A percentile compares a stretch with the other conserved stretches of the same genome.
Conservation (phyloP, 164 flowering plant species). For the Aristolochia californica region DNA sequence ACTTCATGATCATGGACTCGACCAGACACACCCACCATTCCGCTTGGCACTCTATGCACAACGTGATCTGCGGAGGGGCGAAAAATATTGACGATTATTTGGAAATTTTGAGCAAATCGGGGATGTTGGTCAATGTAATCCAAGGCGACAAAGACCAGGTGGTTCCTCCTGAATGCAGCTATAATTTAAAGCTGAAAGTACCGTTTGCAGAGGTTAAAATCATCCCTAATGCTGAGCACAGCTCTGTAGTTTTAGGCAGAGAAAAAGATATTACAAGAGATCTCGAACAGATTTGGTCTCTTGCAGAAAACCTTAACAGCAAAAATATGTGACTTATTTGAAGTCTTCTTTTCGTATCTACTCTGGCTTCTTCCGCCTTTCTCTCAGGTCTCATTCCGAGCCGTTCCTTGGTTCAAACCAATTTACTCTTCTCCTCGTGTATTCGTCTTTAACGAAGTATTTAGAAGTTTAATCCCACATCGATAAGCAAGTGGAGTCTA, state of each 20-base stretch:
- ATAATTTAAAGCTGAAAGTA: conserved; percentile 33
- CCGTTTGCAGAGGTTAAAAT: conserved; percentile 33
- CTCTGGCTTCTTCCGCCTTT: no score
- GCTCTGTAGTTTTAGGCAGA: conserved; percentile 37
- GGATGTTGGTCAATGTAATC: conserved; percentile 26
- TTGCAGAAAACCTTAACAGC: not conserved
- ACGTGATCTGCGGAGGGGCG: conserved; percentile 75
- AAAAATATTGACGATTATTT: conserved; percentile 42
- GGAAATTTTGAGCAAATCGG: conserved; percentile 19
- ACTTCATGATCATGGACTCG: conserved; percentile 31
- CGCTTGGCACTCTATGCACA: conserved; percentile 91
- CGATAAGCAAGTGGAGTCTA: not conserved
- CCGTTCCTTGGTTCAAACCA: no score
- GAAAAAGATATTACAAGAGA: conserved; percentile 26
- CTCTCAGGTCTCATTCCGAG: no score
- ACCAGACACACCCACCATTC: conserved; percentile 79
- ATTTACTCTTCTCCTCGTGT: no score
- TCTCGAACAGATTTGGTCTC: conserved; percentile 41
- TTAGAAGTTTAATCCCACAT: conserved; percentile 1
- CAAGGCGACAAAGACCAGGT: conserved; percentile 59
- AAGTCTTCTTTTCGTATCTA: no score
- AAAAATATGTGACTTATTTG: not conserved
- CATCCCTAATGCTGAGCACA: conserved; percentile 36
- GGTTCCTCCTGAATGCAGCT: conserved; percentile 57
- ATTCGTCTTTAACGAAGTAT: no score